Percentiles rank a stretch among this genome's conserved stretches.
phyloP scores from a whole-genome alignment of 2,329 filamentous ascomycete species.

The Sporothrix mexicana region DNA sequence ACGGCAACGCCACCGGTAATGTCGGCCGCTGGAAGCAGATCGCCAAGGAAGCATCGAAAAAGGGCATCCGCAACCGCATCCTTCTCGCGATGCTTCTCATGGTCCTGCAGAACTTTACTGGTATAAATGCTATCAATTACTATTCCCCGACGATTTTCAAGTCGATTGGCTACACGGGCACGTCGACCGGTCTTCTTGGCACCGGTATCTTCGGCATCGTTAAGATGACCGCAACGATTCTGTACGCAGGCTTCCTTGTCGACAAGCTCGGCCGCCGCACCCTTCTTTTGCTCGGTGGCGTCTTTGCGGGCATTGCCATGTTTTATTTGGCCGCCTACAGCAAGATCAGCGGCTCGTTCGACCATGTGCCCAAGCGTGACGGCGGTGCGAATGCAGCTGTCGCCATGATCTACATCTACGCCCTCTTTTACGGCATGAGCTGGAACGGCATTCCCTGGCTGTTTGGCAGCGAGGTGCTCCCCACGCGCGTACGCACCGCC shows the following conservation, averaged over 20 bases:
- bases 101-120: constrained; percentile 53
- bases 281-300: constrained; percentile 50
- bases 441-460: constrained; percentile 10
- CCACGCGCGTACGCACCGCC: background rate
- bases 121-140: constrained; percentile 39
- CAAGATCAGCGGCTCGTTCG: constrained; percentile 24
- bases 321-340: constrained; percentile 40
- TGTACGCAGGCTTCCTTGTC: constrained; percentile 46
- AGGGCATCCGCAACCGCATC: constrained; percentile 28
- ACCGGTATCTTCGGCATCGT: constrained; percentile 43
- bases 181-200: constrained; percentile 48
- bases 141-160: constrained; percentile 56
- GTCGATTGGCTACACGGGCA: constrained; percentile 30
- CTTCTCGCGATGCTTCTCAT: constrained; percentile 47
- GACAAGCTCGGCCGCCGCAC: constrained; percentile 70
- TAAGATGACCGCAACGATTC: background rate
- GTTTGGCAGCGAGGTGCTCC: background rate
- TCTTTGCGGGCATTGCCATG: constrained; percentile 2
- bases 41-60: constrained; percentile 51
- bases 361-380: background rate
- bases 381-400: background rate
- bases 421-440: constrained; percentile 12
- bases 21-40: constrained; percentile 54
- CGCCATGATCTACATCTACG: constrained; percentile 5
- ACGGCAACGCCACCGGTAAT: constrained; percentile 47